Conservation (phyloP, 2,329 filamentous ascomycete species). For the Coniella lustricola region DNA sequence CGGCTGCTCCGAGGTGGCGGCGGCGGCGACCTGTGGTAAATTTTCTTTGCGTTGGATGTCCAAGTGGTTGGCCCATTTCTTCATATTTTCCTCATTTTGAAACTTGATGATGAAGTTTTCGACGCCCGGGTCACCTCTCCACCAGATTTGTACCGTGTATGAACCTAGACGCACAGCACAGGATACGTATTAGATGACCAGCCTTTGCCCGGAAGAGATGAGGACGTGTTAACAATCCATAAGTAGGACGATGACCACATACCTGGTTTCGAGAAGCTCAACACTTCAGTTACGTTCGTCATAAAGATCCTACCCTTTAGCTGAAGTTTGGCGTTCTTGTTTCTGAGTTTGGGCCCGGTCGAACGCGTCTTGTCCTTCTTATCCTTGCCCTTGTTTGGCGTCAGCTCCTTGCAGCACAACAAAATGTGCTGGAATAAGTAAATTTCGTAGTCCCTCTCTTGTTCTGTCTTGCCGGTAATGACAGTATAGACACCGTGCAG, state of each 20-base stretch:
- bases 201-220: too few species aligned
- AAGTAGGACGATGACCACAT: conserved; percentile 25
- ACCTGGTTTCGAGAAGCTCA: conserved; percentile 84
- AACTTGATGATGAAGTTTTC: conserved; percentile 97
- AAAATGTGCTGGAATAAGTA: conserved; percentile 95
- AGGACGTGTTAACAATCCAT: too few species aligned
- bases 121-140: conserved; percentile 92
- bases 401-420: conserved; percentile 92
- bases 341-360: conserved; percentile 48
- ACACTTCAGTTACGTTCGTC: conserved; percentile 95
- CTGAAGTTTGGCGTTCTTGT: conserved; percentile 75
- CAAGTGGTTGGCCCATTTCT: conserved; percentile 79
- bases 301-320: conserved; percentile 98
- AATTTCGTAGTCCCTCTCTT: conserved; percentile 96
- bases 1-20: conserved; percentile 37
- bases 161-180: conserved; percentile 53
- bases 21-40: conserved; percentile 38
- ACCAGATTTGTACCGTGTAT: conserved; percentile 95
- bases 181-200: conserved; percentile 14
- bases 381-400: conserved; percentile 74
- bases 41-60: conserved; percentile 67
- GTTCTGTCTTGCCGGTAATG: conserved; percentile 79
- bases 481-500: conserved; percentile 89
- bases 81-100: conserved; percentile 83
- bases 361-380: conserved; percentile 61